A percentile compares a stretch with the other conserved stretches of the same genome.
phyloP scores from a whole-genome alignment of 345 rosid species.

The Hibiscus trionum region DNA sequence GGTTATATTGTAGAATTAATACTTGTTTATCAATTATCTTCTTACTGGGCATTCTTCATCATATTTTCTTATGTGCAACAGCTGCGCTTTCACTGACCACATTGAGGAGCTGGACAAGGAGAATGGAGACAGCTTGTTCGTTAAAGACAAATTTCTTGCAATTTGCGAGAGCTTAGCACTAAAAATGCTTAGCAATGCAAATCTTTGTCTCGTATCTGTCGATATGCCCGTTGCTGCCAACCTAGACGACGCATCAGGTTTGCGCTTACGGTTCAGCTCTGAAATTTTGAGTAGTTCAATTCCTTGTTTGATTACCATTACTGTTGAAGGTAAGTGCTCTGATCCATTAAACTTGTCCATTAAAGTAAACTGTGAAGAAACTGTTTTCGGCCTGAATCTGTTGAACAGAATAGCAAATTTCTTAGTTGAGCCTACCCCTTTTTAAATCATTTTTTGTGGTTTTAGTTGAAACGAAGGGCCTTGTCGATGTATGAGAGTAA shows the following conservation, averaged over 20 bases:
- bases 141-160: not conserved
- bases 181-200: not conserved
- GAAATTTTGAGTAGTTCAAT: not conserved
- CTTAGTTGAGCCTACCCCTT: not conserved
- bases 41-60: not conserved
- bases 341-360: not conserved
- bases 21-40: not conserved
- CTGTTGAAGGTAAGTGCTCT: not conserved
- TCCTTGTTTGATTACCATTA: not conserved
- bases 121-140: not conserved
- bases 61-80: not conserved
- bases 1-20: not conserved
- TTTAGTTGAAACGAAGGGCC: not conserved
- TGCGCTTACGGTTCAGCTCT: not conserved
- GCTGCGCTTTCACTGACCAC: slow-evolving; percentile 1
- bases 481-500: not conserved
- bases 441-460: not conserved
- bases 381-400: not conserved
- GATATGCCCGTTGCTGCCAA: not conserved
- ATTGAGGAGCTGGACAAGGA: not conserved
- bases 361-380: slow-evolving; percentile 1
- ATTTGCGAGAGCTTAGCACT: not conserved
- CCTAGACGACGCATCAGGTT: not conserved
- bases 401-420: not conserved
- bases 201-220: not conserved